These are phyloP conservation scores for Leccinum fibrillosum DNA, from an alignment of 768 basidiomycete genomes.

Conservation along the genomic window DNA sequence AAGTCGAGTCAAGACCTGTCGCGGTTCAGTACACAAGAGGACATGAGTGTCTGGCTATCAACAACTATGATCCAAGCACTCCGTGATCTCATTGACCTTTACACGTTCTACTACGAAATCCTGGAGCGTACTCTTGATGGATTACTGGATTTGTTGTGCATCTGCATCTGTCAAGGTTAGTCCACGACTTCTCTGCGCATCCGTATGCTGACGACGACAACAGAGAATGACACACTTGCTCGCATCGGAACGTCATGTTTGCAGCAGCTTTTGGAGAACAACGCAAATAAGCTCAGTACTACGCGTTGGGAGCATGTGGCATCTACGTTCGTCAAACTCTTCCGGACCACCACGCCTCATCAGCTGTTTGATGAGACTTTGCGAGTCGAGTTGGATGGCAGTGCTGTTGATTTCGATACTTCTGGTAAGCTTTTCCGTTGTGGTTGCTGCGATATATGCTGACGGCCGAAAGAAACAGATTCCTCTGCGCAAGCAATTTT, in stretches of 20 bases:
- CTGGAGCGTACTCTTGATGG: conserved; percentile 90
- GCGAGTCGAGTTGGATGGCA: conserved; percentile 76
- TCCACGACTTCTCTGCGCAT: background rate
- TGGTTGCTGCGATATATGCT: conserved; percentile 5
- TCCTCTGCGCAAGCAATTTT: conserved; percentile 63
- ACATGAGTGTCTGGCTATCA: conserved; percentile 99
- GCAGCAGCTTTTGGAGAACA: conserved; percentile 92
- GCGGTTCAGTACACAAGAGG: conserved; percentile 93
- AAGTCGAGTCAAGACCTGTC: conserved; percentile 91
- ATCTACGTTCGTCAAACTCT: conserved; percentile 91
- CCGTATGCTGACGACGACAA: conserved; percentile 2
- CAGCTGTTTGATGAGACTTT: conserved; percentile 93
- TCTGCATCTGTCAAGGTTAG: conserved; percentile 97
- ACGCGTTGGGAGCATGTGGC: conserved; percentile 90
- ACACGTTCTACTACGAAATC: conserved; percentile 91
- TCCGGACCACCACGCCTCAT: conserved; percentile 95
- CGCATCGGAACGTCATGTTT: conserved; percentile 97
- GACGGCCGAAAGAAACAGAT: conserved; percentile 35
- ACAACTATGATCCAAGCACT: conserved; percentile 99
- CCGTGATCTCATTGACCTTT: conserved; percentile 91
- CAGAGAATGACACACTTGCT: conserved; percentile 97
- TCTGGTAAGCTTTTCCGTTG: conserved; percentile 23
- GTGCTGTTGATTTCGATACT: conserved; percentile 51
- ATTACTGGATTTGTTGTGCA: conserved; percentile 87
- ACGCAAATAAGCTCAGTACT: conserved; percentile 81